These are phyloP conservation scores for Boechera divaricarpa DNA, from an alignment of 345 rosid genomes.

Conservation along the genomic window DNA sequence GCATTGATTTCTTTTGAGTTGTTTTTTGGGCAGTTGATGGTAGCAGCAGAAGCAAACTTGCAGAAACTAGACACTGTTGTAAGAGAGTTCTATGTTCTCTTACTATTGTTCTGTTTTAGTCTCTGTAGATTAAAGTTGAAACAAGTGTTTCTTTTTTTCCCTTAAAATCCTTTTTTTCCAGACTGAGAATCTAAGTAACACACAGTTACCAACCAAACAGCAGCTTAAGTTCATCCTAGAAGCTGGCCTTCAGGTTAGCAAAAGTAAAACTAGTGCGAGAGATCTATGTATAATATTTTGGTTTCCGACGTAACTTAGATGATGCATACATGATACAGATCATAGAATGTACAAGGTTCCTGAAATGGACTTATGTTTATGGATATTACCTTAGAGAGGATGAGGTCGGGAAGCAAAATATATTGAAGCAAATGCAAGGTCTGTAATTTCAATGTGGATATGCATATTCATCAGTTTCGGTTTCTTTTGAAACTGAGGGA, in stretches of 20 bases:
- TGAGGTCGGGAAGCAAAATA: constrained; percentile 56
- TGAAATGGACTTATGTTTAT: constrained; percentile 87
- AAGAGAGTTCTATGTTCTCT: constrained; percentile 33
- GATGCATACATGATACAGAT: constrained; percentile 50
- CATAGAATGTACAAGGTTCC: constrained; percentile 75
- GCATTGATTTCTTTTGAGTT: constrained; percentile 10
- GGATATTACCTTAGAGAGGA: constrained; percentile 69
- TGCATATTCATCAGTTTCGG: not conserved
- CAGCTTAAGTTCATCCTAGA: constrained; percentile 81
- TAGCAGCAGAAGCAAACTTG: constrained; percentile 12
- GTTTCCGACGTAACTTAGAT: not conserved
- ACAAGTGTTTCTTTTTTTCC: too few relatives aligned
- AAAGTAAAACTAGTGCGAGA: constrained; percentile 37
- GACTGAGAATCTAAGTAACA: constrained; percentile 62
- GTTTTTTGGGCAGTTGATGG: constrained; percentile 32
- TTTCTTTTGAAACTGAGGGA: not conserved
- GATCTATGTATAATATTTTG: not conserved
- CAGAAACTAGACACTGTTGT: constrained; percentile 5
- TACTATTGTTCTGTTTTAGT: constrained; percentile 7
- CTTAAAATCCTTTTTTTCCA: not conserved
- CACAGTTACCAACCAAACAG: constrained; percentile 60
- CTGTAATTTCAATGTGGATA: not conserved
- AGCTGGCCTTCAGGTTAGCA: constrained; percentile 68
- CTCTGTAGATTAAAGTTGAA: constrained; percentile 7
- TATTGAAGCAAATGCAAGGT: constrained; percentile 79